Evolutionary conservation across 2,329 filamentous ascomycete species (phyloP).

Genomic region (Juglanconis sp.): DNA sequence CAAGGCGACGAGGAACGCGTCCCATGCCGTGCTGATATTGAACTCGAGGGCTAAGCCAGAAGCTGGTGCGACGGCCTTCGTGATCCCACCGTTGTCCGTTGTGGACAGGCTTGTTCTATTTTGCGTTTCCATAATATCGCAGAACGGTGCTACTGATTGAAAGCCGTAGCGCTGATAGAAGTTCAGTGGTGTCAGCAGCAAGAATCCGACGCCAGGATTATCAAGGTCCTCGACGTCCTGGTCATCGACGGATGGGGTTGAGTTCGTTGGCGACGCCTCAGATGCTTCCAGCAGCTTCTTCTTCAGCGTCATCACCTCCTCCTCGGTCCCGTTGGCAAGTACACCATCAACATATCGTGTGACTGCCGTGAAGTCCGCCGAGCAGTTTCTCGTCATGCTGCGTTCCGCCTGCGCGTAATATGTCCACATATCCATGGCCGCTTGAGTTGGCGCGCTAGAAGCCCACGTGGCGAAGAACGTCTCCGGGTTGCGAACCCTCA

Average conservation of each 20-base stretch:
- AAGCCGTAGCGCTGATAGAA: slow-evolving; percentile 8
- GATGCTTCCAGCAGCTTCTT: not conserved
- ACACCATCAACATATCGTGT: slow-evolving; percentile 11
- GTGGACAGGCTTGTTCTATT: slow-evolving; percentile 1
- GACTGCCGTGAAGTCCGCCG: slow-evolving; percentile 15
- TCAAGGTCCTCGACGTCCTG: not conserved
- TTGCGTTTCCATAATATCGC: slow-evolving; percentile 13
- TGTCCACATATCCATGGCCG: slow-evolving; percentile 43
- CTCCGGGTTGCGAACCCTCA: slow-evolving; percentile 41
- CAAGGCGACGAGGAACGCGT: slow-evolving; percentile 1
- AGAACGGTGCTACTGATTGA: slow-evolving; percentile 6
- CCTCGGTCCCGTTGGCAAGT: slow-evolving; percentile 1
- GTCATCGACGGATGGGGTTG: not conserved
- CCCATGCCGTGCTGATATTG: slow-evolving; percentile 1
- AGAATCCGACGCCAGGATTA: not conserved
- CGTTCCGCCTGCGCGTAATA: slow-evolving; percentile 47
- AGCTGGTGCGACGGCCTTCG: slow-evolving; percentile 1
- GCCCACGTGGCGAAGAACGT: slow-evolving; percentile 50
- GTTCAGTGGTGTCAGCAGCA: slow-evolving; percentile 8
- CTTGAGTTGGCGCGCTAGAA: slow-evolving; percentile 46
- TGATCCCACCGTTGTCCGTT: slow-evolving; percentile 4
- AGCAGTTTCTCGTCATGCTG: slow-evolving; percentile 33
- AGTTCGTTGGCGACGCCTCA: not conserved
- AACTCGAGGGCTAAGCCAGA: slow-evolving; percentile 4
- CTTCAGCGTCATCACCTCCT: slow-evolving; percentile 4